Evolutionary conservation across 2,329 filamentous ascomycete genomes (phyloP), one percentile per base, ranked within the genome.

Genomic region (Pezicula rhizophila): DNA sequence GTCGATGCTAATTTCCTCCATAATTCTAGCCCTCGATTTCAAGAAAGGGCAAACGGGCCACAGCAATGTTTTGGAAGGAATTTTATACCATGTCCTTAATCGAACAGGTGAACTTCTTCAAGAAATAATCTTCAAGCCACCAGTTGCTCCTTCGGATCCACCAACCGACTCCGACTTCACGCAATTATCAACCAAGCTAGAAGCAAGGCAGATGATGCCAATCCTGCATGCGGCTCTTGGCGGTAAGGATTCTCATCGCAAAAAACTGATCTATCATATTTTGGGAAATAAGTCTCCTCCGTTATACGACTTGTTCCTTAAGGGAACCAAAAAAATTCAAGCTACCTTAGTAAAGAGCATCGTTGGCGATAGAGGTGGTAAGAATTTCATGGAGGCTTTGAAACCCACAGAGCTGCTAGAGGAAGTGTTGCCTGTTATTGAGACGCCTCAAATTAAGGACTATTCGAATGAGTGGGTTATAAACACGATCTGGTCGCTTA

Each of bases 71-170:
- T 56, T 73, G 14, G 71, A 74, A 57, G 71, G 70, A 0, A 65
- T 68, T 25, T 54, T 73, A 7, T 70, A 59, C 40, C 45, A 64
- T 8, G 47, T 70, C 4, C 54, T 74, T 1, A 53, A 63, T 28
- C 66, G 69, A 8, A 62, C 69, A 12, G 72, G 71, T 0, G 65
- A 62, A 25, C 49, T 71, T 17, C 54, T 75, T 5, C 66, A 66
- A 10, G 52, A 68, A 1, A 64, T 68, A 3, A 59, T 66, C 5
- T 73, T 73, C 50, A 58, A 63, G 12, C 66, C 69, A 45, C 55
- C 58, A 48, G 53, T 63, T 14, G 54, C 54, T 11, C 28, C 20
- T 17, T 60, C 57, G 8, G 48, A 57, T 40, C 53, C 46, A 10
- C 52, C 50, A 14, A 55, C 55, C 0, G 28, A 31, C 28, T 31